phyloP scores from a whole-genome alignment of 805 yeast species.

The Spathaspora sp. region DNA sequence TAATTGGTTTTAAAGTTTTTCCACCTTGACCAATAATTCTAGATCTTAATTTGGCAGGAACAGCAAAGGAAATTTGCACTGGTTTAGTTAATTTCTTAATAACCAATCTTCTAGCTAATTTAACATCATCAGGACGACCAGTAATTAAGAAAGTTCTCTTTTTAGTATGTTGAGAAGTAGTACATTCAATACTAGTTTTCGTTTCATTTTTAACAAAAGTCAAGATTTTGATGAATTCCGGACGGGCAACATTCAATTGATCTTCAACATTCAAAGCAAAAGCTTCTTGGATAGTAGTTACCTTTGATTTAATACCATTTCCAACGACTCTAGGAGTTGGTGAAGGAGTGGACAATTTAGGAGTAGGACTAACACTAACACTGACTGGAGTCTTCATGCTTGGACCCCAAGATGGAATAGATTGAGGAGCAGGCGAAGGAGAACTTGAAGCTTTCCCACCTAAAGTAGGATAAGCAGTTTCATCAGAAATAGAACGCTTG shows the following conservation, averaged over 20 bases:
- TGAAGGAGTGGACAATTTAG: conserved; percentile 11
- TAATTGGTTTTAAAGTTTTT: conserved; percentile 72
- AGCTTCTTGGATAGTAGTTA: conserved; percentile 70
- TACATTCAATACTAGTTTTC: conserved; percentile 74
- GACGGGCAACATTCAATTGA: conserved; percentile 58
- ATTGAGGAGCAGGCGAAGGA: conserved; percentile 20
- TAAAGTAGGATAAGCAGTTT: conserved; percentile 62
- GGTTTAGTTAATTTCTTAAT: conserved; percentile 77
- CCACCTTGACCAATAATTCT: conserved; percentile 88
- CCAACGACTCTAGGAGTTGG: conserved; percentile 7
- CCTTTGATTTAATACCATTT: conserved; percentile 31
- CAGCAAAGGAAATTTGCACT: conserved; percentile 51
- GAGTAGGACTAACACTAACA: conserved; percentile 14
- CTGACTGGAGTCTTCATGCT: conserved; percentile 15
- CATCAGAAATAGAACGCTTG: conserved; percentile 41
- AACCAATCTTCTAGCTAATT: conserved; percentile 69
- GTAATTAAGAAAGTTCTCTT: conserved; percentile 80
- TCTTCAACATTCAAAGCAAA: conserved; percentile 70
- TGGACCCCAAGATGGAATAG: conserved; percentile 40
- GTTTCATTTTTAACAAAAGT: conserved; percentile 56
- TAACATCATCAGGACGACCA: conserved; percentile 67
- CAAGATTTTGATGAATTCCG: conserved; percentile 67
- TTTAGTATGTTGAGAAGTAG: conserved; percentile 69
- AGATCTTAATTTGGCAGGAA: conserved; percentile 77
- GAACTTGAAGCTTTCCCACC: conserved; percentile 41